Evolutionary conservation across 2,329 filamentous ascomycete species (phyloP).

Genomic region (Ophiostoma triangulosporum): DNA sequence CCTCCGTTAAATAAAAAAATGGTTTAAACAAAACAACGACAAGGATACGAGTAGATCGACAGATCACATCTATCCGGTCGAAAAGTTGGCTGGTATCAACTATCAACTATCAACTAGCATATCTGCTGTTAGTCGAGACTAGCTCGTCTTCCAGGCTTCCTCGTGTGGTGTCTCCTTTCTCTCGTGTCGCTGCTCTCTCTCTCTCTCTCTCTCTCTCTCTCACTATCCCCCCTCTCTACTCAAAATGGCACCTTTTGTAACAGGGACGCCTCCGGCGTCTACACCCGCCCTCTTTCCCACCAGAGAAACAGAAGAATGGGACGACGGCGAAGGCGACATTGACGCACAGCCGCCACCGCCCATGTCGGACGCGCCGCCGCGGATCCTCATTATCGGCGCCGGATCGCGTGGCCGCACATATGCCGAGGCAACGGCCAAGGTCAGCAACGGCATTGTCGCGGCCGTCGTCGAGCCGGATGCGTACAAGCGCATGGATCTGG

Average conservation of each 20-base stretch:
- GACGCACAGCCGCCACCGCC: constrained; percentile 27
- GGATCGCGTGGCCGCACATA: constrained; percentile 69
- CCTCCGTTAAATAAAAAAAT: too few species aligned
- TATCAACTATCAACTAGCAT: too few species aligned
- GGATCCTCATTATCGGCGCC: constrained; percentile 69
- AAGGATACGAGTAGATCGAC: too few species aligned
- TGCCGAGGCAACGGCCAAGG: constrained; percentile 50
- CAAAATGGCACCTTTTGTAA: background rate
- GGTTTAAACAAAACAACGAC: too few species aligned
- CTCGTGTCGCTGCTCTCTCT: background rate
- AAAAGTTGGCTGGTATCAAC: too few species aligned
- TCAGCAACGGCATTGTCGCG: constrained; percentile 53
- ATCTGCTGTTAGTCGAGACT: too few species aligned
- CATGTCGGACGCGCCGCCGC: constrained; percentile 38
- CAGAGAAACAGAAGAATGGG: constrained; percentile 3
- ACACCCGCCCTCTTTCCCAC: background rate
- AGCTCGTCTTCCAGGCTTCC: too few species aligned
- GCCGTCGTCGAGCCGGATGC: constrained; percentile 70
- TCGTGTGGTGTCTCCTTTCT: too few species aligned
- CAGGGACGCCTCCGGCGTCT: background rate
- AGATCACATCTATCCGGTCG: too few species aligned
- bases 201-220: background rate
- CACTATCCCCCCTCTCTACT: background rate
- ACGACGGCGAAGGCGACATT: constrained; percentile 14
- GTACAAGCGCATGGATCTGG: constrained; percentile 63